Evolutionary conservation across 257 asterid species (phyloP), one percentile per base, ranked within the genome.

Genomic region (Orobanche coerulescens): DNA sequence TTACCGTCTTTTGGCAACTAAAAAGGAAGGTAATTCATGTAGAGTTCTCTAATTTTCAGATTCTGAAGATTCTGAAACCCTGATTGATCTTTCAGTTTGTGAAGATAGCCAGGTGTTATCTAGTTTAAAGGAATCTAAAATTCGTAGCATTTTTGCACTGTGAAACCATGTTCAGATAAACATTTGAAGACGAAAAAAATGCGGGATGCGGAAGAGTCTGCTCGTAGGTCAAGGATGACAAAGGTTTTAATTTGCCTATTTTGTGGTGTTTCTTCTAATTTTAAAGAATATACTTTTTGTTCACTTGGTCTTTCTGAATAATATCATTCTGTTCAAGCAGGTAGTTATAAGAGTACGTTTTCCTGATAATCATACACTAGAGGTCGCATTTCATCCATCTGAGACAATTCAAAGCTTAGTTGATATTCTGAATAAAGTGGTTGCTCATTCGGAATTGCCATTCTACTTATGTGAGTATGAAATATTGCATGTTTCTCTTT

Each of bases 121-220:
- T 43, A 18, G 37, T 18, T 19, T n/a, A n/a, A 34, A 31, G 56
- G 55, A 25, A 54, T 18, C 43, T 51, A 24, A 28, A 15, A 44
- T 6, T 30, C 13, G 61, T 62, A 58, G 63, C 72, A 23, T 10
- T 43, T 55, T 39, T 28, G 40, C 54, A 36, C 42, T 34, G 6
- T 62, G 55, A 52, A 56, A 72, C 64, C 37, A 42, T 46, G 64
- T 54, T 68, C 75, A 93, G 99, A 84, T 55, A 89, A 84, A 66
- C 61, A 71, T 71, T 69, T 89, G 81, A 93, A 93, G 81, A 93
- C 99, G 2, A 80, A 78, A 66, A 93, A 93, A 74, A 54, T 89
- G 20, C 80, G 99, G 58, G 97, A 89, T 42, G 95, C 90, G 36
- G 99, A 93, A 69, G 84, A 64, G 75, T 94, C 95, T 79, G 94